Percentiles rank a stretch among this genome's conserved stretches.
phyloP scores from a whole-genome alignment of 2,329 filamentous ascomycete genomes.

The Emergomyces orientalis region DNA sequence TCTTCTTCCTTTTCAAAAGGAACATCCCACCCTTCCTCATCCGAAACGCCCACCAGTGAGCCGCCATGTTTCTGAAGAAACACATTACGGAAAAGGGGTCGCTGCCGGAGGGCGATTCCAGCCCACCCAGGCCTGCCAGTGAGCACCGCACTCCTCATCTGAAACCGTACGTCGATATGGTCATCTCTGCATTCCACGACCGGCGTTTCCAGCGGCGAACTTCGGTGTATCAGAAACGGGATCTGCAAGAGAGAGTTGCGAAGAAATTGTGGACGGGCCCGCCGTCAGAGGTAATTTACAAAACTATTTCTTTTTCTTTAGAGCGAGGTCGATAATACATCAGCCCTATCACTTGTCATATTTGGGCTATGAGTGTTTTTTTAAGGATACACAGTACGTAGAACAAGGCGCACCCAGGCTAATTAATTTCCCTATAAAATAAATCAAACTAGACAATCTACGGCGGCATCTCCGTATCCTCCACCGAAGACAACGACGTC shows the following conservation, averaged over 20 bases:
- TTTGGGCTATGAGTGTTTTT: no score
- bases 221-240: constrained; percentile 28
- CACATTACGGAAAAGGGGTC: not conserved
- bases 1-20: no score
- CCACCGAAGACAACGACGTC: constrained; percentile 37
- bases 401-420: not conserved
- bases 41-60: not conserved
- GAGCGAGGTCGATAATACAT: no score
- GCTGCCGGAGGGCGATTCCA: not conserved
- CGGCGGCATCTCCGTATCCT: constrained; percentile 30
- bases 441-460: constrained; percentile 30
- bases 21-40: no score
- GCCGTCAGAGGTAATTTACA: constrained; percentile 27
- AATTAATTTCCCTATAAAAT: not conserved
- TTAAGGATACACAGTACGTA: no score
- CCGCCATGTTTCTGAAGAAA: constrained; percentile 3
- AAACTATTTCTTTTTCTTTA: not conserved
- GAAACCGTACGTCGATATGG: constrained; percentile 12
- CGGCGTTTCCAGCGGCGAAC: constrained; percentile 22
- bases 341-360: no score
- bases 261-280: constrained; percentile 30
- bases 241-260: constrained; percentile 24
- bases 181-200: constrained; percentile 11
- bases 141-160: constrained; percentile 3
- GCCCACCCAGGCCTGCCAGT: not conserved